Evolutionary conservation across 257 asterid species (phyloP).

Genomic region (Lithospermum erythrorhizon): DNA sequence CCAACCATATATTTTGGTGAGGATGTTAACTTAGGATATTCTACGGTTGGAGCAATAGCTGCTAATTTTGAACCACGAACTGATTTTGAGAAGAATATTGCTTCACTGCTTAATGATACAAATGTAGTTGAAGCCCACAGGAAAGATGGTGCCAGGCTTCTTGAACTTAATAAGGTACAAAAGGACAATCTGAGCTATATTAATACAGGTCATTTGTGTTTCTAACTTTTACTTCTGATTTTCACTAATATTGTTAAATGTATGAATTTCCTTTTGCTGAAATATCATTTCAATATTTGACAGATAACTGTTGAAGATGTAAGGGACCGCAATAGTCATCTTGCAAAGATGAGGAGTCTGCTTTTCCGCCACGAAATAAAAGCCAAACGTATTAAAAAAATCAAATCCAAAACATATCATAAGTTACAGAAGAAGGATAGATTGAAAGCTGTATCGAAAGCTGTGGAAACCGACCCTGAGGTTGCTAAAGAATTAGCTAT

Average conservation of each 20-base stretch:
- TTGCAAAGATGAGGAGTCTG: slow-evolving; percentile 75
- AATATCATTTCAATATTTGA: slow-evolving; percentile 3
- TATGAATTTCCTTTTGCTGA: background rate
- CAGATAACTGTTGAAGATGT: slow-evolving; percentile 73
- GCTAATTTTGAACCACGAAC: slow-evolving; percentile 80
- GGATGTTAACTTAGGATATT: slow-evolving; percentile 49
- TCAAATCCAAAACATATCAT: slow-evolving; percentile 83
- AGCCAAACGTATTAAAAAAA: slow-evolving; percentile 68
- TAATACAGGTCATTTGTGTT: background rate
- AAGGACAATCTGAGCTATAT: background rate
- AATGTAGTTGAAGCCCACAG: slow-evolving; percentile 77
- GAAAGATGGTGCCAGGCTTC: slow-evolving; percentile 86
- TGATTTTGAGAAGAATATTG: slow-evolving; percentile 84
- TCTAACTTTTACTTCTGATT: background rate
- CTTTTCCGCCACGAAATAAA: slow-evolving; percentile 81
- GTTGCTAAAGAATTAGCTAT: slow-evolving; percentile 74
- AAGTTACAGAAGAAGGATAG: slow-evolving; percentile 64
- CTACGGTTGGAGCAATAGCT: slow-evolving; percentile 88
- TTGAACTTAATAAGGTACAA: slow-evolving; percentile 80
- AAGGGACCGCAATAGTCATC: slow-evolving; percentile 46
- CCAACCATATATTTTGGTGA: slow-evolving; percentile 71
- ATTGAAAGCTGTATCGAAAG: slow-evolving; percentile 37
- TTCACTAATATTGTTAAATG: background rate
- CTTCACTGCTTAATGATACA: slow-evolving; percentile 44
- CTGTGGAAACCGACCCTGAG: slow-evolving; percentile 63